Evolutionary conservation across 805 yeast species (phyloP).

Genomic region (Yueomyces sinensis): DNA sequence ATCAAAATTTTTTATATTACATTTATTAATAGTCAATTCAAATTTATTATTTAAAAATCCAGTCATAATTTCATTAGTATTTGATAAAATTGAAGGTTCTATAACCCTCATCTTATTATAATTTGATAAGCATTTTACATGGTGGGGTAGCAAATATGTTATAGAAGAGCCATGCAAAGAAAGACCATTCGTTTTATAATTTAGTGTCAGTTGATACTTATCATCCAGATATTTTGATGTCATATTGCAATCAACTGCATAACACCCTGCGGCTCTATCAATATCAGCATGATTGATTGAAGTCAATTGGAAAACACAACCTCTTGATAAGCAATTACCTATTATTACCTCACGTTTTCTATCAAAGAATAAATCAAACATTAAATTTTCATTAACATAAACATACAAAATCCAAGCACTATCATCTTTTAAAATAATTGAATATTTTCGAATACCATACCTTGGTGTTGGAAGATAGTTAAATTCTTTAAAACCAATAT

Average conservation of each 20-base stretch:
- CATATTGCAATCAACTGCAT: conserved; percentile 34
- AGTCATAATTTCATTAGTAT: conserved; percentile 33
- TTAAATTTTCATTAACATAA: background rate
- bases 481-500: conserved; percentile 49
- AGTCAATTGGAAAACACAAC: conserved; percentile 2
- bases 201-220: conserved; percentile 26
- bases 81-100: conserved; percentile 27
- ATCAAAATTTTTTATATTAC: conserved; percentile 32
- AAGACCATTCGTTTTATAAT: conserved; percentile 30
- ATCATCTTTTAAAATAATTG: conserved; percentile 39
- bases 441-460: conserved; percentile 38
- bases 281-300: conserved; percentile 14
- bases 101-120: background rate
- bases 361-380: background rate
- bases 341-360: background rate
- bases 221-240: conserved; percentile 30
- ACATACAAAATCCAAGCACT: conserved; percentile 56
- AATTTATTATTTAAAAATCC: conserved; percentile 29
- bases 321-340: conserved; percentile 1
- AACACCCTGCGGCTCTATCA: conserved; percentile 53
- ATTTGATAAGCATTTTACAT: conserved; percentile 30
- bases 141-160: conserved; percentile 57
- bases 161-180: conserved; percentile 32
- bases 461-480: conserved; percentile 23
- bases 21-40: conserved; percentile 16